phyloP scores from a whole-genome alignment of 331 rosid genomes.

The Spiraea crenata region DNA sequence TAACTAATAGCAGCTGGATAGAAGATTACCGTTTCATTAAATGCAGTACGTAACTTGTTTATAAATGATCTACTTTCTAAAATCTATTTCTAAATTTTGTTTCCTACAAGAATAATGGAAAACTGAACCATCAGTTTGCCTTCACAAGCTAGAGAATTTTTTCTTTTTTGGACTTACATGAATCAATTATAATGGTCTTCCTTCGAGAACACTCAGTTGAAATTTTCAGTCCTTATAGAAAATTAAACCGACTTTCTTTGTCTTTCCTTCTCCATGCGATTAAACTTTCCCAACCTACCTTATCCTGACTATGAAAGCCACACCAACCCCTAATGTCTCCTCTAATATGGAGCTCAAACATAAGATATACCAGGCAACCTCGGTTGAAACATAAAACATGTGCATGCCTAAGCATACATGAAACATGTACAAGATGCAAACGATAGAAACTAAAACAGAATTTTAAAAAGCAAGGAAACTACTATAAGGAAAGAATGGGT shows the following conservation, averaged over 20 bases:
- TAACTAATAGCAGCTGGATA: background rate
- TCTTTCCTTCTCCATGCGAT: background rate
- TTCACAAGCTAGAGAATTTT: background rate
- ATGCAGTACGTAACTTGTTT: background rate
- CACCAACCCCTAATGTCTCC: background rate
- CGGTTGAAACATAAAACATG: background rate
- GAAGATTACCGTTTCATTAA: background rate
- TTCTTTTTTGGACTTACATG: no score
- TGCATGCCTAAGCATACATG: background rate
- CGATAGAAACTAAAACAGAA: background rate
- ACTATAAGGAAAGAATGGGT: background rate
- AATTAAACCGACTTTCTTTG: background rate
- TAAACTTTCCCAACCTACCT: background rate
- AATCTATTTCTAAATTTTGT: no score
- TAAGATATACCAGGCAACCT: background rate
- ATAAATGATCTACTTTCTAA: no score
- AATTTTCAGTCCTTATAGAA: background rate
- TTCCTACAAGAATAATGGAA: no score
- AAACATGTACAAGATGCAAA: slow-evolving; percentile 9
- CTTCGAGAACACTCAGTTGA: background rate
- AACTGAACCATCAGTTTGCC: background rate
- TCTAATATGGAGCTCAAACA: background rate
- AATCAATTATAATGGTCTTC: background rate
- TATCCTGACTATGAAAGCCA: background rate
- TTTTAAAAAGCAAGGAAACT: background rate